phyloP scores from a whole-genome alignment of 495 filamentous ascomycete species.

The Pseudoneurospora amorphoporcata region DNA sequence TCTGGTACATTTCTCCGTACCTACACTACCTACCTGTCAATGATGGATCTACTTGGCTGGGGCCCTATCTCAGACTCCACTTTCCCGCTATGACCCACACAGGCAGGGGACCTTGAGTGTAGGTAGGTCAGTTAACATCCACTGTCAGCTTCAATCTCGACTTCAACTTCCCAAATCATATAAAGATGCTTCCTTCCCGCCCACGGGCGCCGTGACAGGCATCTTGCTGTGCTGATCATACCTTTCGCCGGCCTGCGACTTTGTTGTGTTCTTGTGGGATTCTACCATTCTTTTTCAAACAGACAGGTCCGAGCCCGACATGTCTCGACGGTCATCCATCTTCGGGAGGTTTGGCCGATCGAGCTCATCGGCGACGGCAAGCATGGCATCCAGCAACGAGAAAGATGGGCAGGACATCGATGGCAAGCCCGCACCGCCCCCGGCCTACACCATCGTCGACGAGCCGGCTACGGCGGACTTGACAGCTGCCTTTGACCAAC shows the following conservation, averaged over 20 bases:
- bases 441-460: not conserved
- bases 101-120: too few species aligned
- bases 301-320: not conserved
- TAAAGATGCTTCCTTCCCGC: not conserved
- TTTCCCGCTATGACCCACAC: too few species aligned
- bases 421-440: not conserved
- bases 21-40: not conserved
- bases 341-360: not conserved
- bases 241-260: not conserved
- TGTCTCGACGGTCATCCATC: conserved; percentile 2
- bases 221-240: not conserved
- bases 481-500: conserved; percentile 31
- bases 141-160: not conserved
- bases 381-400: not conserved
- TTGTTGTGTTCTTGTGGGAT: not conserved
- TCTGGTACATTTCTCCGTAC: not conserved
- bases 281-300: not conserved
- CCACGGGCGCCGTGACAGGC: not conserved
- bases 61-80: too few species aligned
- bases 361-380: not conserved
- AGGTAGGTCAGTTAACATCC: too few species aligned
- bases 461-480: conserved; percentile 14
- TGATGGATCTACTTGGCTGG: too few species aligned
- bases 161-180: not conserved
- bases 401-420: not conserved